Percentiles rank a stretch among this genome's conserved stretches.
Conservation (phyloP, 176 grass and related monocot genomes). For the Oropetium thomaeum region DNA sequence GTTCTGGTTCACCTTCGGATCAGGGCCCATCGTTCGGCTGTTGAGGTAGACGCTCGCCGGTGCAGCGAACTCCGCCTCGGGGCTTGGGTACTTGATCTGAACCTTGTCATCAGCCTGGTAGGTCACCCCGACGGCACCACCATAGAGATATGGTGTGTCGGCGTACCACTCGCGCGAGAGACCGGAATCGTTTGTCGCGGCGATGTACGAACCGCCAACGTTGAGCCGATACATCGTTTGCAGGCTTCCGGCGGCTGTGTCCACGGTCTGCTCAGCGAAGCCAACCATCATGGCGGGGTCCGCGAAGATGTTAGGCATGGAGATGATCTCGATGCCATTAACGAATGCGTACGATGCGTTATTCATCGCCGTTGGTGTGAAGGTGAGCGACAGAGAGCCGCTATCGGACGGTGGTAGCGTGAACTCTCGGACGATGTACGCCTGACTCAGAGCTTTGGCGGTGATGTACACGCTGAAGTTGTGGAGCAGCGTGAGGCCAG, state of each 20-base stretch:
- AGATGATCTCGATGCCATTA: conserved; percentile 77
- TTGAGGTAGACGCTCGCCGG: conserved; percentile 49
- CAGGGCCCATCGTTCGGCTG: conserved; percentile 48
- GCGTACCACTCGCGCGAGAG: conserved; percentile 61
- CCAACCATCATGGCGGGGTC: conserved; percentile 37
- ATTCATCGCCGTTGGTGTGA: conserved; percentile 56
- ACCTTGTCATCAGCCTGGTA: conserved; percentile 4
- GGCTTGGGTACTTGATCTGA: conserved; percentile 33
- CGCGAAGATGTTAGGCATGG: conserved; percentile 60
- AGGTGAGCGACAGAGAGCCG: conserved; percentile 52
- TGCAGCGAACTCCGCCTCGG: conserved; percentile 38
- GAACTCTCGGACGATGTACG: conserved; percentile 69
- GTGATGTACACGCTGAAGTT: conserved; percentile 85
- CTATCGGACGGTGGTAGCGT: conserved; percentile 23
- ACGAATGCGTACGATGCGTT: conserved; percentile 77
- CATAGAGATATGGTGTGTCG: conserved; percentile 64
- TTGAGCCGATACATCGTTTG: conserved; percentile 76
- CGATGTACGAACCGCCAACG: conserved; percentile 61
- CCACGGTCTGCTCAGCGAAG: conserved; percentile 35
- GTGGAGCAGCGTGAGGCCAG: conserved; percentile 53
- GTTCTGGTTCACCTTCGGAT: conserved; percentile 42
- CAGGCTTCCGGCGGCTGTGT: not conserved
- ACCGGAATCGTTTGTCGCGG: conserved; percentile 47
- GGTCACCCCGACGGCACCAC: conserved; percentile 50
- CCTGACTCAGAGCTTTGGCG: conserved; percentile 65